Base-by-base conservation (phyloP, 2,329 filamentous ascomycete genomes). In the Leptographium lundbergii region DNA sequence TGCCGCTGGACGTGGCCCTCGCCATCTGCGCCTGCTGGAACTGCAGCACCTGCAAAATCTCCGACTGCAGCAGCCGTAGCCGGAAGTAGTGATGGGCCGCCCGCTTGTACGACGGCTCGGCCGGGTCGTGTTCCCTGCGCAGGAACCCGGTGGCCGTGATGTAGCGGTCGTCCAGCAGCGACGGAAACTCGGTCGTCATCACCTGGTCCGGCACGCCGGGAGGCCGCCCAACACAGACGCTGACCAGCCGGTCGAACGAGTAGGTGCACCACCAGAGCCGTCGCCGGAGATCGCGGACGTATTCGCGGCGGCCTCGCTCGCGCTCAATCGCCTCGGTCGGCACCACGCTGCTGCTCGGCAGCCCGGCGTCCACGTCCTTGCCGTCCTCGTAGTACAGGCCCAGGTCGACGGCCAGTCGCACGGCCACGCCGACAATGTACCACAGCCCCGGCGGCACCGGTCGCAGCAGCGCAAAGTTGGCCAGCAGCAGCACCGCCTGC, bases 201-300 rank as follows among this genome's bases (percentile, higher is more conserved):
- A 95, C 89, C 69, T 95, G 89, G 73, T 97, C 94, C n/a, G 88
- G 91, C 63, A 97, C 90, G 34, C 92, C 91, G 67, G 96, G 95
- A 7, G 92, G 94, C 59, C 92, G 80, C 45, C 92, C 92, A 29
- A 97, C 92, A 66, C 91, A 96, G 25, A 90, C 91, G 67, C 90
- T 94, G 56, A 97, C 92, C 6, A 97, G 83, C n/a, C 92, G 83
- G 71, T 97, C 92, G 59, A 97, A 84, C 6, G 89, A 92, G 72
- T 97, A 97, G 1, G 91, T 91, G 73, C 91, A 96, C 92, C 94
- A 97, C 91, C 91, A 97, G 17, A 97, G 77, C 36, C 92, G 82
- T 59, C 92, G 81, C 57, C 91, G 84, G 63, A 96, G 80, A 70
- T 97, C 94, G 57, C 92, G 84, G 47, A 90, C 80, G 80, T 90